A percentile compares a stretch with the other conserved stretches of the same genome.
Evolutionary conservation across 2,329 filamentous ascomycete genomes (phyloP).

Genomic region (Capronia coronata): DNA sequence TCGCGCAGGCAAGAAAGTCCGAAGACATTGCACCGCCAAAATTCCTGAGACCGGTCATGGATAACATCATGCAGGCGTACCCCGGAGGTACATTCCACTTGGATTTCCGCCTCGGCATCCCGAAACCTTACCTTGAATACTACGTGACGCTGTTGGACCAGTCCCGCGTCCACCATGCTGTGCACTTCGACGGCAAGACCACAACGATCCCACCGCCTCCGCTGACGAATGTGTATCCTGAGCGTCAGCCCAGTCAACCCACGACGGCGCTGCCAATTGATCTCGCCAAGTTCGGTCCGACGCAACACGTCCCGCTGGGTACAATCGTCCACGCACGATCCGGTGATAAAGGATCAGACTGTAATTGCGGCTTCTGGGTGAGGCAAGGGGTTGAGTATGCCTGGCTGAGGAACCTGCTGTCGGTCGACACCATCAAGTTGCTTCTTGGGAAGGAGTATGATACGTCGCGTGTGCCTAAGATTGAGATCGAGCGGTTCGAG

Average conservation of each 20-base stretch:
- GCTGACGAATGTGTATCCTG: constrained; percentile 26
- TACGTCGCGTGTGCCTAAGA: constrained; percentile 20
- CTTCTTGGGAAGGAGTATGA: constrained; percentile 38
- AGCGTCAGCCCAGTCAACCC: constrained; percentile 27
- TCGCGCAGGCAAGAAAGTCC: constrained; percentile 42
- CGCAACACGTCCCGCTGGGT: constrained; percentile 30
- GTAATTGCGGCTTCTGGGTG: constrained; percentile 36
- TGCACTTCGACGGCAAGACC: constrained; percentile 28
- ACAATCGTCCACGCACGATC: constrained; percentile 34
- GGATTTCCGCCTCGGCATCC: constrained; percentile 33
- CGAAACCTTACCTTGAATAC: constrained; percentile 34
- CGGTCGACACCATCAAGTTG: constrained; percentile 24
- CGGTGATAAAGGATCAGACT: constrained; percentile 35
- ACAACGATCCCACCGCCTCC: constrained; percentile 28
- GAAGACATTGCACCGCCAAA: constrained; percentile 32
- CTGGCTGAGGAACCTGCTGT: constrained; percentile 30
- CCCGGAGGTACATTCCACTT: constrained; percentile 36
- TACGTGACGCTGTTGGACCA: constrained; percentile 30
- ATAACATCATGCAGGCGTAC: constrained; percentile 39
- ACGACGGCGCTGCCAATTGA: constrained; percentile 23
- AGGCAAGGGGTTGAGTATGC: constrained; percentile 30
- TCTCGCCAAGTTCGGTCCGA: constrained; percentile 30
- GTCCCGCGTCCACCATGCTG: constrained; percentile 29
- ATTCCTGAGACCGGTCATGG: constrained; percentile 35
- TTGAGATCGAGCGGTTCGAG: constrained; percentile 43